Evolutionary conservation across 2,329 filamentous ascomycete genomes (phyloP).

Genomic region (Blastomyces gilchristii): DNA sequence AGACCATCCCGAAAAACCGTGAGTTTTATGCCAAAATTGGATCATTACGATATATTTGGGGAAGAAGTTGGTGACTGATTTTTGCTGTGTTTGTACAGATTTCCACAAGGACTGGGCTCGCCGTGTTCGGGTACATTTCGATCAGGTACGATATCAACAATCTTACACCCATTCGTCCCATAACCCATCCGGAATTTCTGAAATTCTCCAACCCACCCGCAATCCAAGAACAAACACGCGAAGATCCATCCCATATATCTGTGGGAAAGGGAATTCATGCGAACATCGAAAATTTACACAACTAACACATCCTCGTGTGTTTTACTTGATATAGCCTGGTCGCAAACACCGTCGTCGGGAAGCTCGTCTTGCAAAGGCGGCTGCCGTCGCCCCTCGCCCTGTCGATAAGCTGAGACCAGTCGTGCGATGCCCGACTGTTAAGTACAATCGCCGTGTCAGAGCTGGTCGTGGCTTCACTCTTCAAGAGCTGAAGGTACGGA

Average conservation of each 20-base stretch:
- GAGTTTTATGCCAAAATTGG: slow-evolving; percentile 32
- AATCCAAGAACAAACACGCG: background rate
- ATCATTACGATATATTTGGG: slow-evolving; percentile 2
- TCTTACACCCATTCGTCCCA: too few relatives aligned
- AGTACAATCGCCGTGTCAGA: slow-evolving; percentile 98
- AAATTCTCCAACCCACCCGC: background rate
- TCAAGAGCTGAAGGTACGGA: slow-evolving; percentile 86
- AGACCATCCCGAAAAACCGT: slow-evolving; percentile 96
- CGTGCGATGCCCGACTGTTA: slow-evolving; percentile 94
- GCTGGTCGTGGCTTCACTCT: slow-evolving; percentile 96
- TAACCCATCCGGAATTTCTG: background rate
- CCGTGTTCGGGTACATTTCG: slow-evolving; percentile 97
- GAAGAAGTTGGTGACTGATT: background rate
- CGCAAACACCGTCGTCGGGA: slow-evolving; percentile 89
- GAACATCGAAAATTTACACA: background rate
- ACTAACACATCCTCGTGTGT: background rate
- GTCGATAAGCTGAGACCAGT: slow-evolving; percentile 94
- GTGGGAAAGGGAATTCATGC: background rate
- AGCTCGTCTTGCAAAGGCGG: slow-evolving; percentile 89
- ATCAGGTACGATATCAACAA: slow-evolving; percentile 64
- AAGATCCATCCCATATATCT: background rate
- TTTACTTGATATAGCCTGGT: slow-evolving; percentile 57
- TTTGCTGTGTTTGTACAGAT: slow-evolving; percentile 45
- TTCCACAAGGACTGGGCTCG: slow-evolving; percentile 99
- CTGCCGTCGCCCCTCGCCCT: slow-evolving; percentile 86